A percentile compares a stretch with the other conserved stretches of the same genome.
phyloP scores from a whole-genome alignment of 2,329 filamentous ascomycete genomes.

The Apiospora saccharicola region DNA sequence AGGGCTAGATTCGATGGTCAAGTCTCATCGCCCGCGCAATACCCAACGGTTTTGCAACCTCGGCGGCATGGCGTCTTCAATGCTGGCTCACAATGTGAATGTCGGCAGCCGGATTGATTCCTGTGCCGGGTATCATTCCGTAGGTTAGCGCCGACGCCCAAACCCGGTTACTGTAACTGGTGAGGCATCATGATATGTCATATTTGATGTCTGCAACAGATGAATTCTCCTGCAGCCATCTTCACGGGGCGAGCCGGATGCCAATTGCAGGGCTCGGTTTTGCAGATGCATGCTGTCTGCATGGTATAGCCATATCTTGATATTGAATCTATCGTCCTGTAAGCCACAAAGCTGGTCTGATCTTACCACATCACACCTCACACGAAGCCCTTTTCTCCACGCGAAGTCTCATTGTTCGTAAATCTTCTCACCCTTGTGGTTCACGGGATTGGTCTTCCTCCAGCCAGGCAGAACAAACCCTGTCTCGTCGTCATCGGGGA shows the following conservation, averaged over 20 bases:
- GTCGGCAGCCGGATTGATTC: background rate
- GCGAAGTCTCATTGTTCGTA: background rate
- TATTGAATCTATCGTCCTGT: background rate
- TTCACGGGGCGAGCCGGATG: constrained; percentile 11
- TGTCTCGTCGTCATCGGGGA: constrained; percentile 39
- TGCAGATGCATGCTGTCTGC: background rate
- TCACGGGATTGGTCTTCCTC: constrained; percentile 34
- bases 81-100: background rate
- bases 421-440: constrained; percentile 24
- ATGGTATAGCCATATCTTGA: background rate
- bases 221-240: background rate
- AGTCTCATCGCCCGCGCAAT: background rate
- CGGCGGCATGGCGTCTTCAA: background rate
- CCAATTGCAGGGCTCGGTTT: background rate
- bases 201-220: background rate
- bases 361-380: constrained; percentile 12
- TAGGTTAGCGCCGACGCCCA: background rate
- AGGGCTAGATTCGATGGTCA: background rate
- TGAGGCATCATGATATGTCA: background rate
- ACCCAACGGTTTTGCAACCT: background rate
- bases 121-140: constrained; percentile 3
- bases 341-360: constrained; percentile 6
- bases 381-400: background rate
- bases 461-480: constrained; percentile 59
- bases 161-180: background rate